A percentile compares a stretch with the other conserved stretches of the same genome.
phyloP scores from a whole-genome alignment of 139 green algal genomes.

The Trebouxia sp. region DNA sequence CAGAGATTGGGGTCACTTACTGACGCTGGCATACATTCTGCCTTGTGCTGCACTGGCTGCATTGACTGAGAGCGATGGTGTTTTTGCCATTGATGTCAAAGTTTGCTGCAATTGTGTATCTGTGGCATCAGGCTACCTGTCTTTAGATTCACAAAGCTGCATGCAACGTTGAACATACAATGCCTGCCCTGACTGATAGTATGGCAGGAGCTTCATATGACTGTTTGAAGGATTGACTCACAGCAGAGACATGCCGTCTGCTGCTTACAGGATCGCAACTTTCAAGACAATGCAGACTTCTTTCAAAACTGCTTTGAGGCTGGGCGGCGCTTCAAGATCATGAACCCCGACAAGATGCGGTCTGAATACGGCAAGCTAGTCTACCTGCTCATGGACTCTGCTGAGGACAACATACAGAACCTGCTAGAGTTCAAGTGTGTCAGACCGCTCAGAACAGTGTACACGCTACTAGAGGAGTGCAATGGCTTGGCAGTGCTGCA shows the following conservation, averaged over 20 bases:
- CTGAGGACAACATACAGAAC: slow-evolving; percentile 62
- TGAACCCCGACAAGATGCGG: slow-evolving; percentile 96
- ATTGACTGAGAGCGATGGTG: too few relatives aligned
- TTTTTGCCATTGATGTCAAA: too few relatives aligned
- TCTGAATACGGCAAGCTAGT: slow-evolving; percentile 88
- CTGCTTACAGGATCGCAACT: slow-evolving; percentile 50
- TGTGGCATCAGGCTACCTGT: too few relatives aligned
- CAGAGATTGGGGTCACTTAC: too few relatives aligned
- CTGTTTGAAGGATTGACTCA: too few relatives aligned
- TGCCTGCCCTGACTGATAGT: too few relatives aligned
- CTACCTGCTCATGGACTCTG: slow-evolving; percentile 82
- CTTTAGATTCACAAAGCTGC: too few relatives aligned
- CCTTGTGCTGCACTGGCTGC: not conserved
- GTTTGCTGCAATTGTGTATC: too few relatives aligned
- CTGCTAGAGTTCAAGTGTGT: slow-evolving; percentile 83
- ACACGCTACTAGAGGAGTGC: slow-evolving; percentile 73
- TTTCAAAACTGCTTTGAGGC: slow-evolving; percentile 89
- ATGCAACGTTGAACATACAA: too few relatives aligned
- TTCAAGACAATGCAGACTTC: slow-evolving; percentile 73
- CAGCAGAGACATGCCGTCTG: not conserved
- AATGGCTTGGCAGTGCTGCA: slow-evolving; percentile 60
- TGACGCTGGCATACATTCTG: too few relatives aligned
- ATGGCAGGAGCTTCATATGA: too few relatives aligned
- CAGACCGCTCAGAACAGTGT: slow-evolving; percentile 75
- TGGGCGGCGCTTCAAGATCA: slow-evolving; percentile 89